phyloP scores from a whole-genome alignment of 768 basidiomycete genomes.

The Mycena rebaudengoi region DNA sequence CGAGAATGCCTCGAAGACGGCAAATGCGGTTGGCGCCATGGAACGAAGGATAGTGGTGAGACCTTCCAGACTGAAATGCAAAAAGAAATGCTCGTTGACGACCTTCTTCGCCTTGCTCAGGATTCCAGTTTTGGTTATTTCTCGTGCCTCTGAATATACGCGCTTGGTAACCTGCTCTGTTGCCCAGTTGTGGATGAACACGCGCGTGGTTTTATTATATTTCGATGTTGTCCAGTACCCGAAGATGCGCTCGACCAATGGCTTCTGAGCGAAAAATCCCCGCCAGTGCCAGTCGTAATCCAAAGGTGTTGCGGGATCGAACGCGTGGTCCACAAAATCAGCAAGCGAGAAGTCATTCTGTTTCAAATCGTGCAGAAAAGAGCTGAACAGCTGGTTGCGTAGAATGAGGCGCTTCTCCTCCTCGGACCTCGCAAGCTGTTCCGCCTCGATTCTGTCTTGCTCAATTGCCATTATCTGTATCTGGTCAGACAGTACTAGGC shows the following conservation, averaged over 20 bases:
- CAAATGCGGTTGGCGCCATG: not conserved
- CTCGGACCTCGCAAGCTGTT: not conserved
- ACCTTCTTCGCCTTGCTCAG: slow-evolving; percentile 4
- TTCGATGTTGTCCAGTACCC: slow-evolving; percentile 16
- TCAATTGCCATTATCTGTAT: no score
- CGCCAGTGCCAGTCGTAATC: not conserved
- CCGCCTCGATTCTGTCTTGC: no score
- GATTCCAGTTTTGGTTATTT: not conserved
- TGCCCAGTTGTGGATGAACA: not conserved
- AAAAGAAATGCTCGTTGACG: slow-evolving; percentile 19
- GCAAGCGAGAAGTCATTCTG: not conserved
- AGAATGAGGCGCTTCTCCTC: not conserved
- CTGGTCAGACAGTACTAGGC: no score
- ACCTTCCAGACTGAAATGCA: not conserved
- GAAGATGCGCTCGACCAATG: not conserved
- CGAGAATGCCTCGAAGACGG: not conserved
- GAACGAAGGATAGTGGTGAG: not conserved
- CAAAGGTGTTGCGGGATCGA: not conserved
- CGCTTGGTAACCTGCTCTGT: not conserved
- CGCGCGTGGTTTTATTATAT: not conserved
- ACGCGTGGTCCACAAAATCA: slow-evolving; percentile 1
- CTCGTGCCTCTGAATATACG: not conserved
- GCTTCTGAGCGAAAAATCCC: slow-evolving; percentile 12
- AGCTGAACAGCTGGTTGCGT: not conserved
- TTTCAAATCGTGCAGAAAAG: not conserved